These are phyloP conservation scores for Prunus mongolica DNA, from an alignment of 306 rosid genomes.

Conservation along the genomic window DNA sequence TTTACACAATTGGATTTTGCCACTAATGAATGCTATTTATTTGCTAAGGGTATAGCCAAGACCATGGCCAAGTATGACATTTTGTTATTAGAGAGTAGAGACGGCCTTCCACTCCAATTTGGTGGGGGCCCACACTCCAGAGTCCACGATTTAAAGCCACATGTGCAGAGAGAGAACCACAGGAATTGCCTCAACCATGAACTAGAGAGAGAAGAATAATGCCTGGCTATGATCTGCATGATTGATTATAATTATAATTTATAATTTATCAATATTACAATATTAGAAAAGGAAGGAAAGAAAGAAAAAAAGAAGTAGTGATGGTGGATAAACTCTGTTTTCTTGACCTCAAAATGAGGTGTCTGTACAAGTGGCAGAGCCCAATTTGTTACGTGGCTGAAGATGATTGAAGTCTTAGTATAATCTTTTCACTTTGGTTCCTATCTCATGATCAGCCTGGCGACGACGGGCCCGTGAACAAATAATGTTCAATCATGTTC, in stretches of 20 bases:
- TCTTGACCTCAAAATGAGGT: neutral
- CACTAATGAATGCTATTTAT: conserved; percentile 14
- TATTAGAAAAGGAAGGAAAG: neutral
- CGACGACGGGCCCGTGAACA: neutral
- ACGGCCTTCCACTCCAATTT: neutral
- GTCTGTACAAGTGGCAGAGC: conserved; percentile 3
- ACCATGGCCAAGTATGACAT: too few relatives aligned
- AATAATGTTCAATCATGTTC: neutral
- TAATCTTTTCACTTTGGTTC: neutral
- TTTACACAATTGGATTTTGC: neutral
- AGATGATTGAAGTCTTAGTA: neutral
- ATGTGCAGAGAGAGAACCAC: neutral
- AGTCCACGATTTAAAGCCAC: neutral
- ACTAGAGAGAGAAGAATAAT: neutral
- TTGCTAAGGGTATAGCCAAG: neutral
- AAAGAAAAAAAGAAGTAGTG: rapidly evolving
- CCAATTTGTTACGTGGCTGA: neutral
- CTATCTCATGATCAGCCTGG: neutral
- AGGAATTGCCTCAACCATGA: neutral
- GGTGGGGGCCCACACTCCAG: neutral
- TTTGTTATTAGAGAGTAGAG: neutral
- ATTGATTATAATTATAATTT: neutral
- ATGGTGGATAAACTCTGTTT: too few relatives aligned
- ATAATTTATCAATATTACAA: neutral
- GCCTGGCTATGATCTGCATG: neutral